Evolutionary conservation across 768 basidiomycete genomes (phyloP).

Genomic region (Tephrocybe rancida): DNA sequence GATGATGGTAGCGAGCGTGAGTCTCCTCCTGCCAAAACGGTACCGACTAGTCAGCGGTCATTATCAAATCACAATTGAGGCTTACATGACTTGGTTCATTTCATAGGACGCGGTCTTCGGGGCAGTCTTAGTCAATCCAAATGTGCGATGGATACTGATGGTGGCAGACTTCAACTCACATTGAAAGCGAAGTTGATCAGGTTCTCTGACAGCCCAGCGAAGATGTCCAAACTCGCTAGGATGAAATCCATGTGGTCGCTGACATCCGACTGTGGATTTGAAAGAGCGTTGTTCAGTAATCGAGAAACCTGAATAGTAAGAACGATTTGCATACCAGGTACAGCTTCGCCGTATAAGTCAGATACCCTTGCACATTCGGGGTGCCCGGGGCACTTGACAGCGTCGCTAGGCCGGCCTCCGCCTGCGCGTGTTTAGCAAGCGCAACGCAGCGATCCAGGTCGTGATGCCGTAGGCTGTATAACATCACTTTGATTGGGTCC

Average conservation of each 20-base stretch:
- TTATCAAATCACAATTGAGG: constrained; percentile 2
- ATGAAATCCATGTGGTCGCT: constrained; percentile 74
- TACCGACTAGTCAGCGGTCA: not conserved
- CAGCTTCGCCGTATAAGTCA: constrained; percentile 67
- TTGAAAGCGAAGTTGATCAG: constrained; percentile 75
- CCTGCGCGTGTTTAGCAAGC: constrained; percentile 36
- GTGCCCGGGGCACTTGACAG: not conserved
- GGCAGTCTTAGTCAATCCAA: not conserved
- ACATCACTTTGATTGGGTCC: constrained; percentile 66
- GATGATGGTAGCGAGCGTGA: constrained; percentile 71
- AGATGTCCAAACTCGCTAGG: constrained; percentile 67
- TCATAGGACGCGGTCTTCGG: constrained; percentile 66
- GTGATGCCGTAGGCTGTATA: constrained; percentile 64
- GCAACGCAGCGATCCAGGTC: constrained; percentile 62
- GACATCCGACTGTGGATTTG: constrained; percentile 58
- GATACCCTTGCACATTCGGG: constrained; percentile 42
- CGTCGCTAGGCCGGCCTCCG: not conserved
- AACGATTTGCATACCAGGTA: constrained; percentile 55
- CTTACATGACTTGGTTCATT: constrained; percentile 72
- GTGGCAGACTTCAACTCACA: constrained; percentile 34
- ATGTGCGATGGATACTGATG: not conserved
- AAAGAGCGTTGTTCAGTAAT: not conserved
- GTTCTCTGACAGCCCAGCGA: constrained; percentile 65
- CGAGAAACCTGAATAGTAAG: not conserved
- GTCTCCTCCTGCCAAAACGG: constrained; percentile 47